phyloP scores from a whole-genome alignment of 345 rosid species.

The Linum tenue region DNA sequence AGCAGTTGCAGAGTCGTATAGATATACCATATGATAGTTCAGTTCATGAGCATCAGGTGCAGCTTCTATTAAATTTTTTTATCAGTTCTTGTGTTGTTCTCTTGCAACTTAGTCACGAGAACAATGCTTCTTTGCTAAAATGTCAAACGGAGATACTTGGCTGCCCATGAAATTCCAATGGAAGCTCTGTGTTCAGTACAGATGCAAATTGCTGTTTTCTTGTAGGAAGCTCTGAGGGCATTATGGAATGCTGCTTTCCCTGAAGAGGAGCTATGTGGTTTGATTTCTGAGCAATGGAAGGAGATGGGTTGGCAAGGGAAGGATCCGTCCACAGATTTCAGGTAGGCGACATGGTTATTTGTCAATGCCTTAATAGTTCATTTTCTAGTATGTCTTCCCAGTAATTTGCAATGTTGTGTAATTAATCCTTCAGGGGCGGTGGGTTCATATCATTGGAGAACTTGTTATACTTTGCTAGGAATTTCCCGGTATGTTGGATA shows the following conservation, averaged over 20 bases:
- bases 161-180: not conserved
- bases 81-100: not conserved
- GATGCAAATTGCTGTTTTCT: slow-evolving; percentile 15
- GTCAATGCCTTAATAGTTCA: slow-evolving; percentile 2
- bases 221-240: slow-evolving; percentile 77
- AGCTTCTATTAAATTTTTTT: not conserved
- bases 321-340: slow-evolving; percentile 98
- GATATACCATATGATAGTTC: slow-evolving; percentile 90
- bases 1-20: slow-evolving; percentile 70
- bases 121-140: not conserved
- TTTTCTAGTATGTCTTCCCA: slow-evolving; percentile 1
- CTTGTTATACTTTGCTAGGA: slow-evolving; percentile 73
- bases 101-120: not conserved
- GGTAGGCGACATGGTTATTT: slow-evolving; percentile 31
- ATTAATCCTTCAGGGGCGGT: slow-evolving; percentile 71
- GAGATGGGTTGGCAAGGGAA: slow-evolving; percentile 99
- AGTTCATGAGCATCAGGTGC: slow-evolving; percentile 69
- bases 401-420: slow-evolving; percentile 1
- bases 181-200: slow-evolving; percentile 8
- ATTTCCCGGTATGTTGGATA: slow-evolving; percentile 53
- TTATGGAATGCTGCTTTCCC: slow-evolving; percentile 91
- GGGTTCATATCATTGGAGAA: slow-evolving; percentile 98
- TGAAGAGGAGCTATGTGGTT: slow-evolving; percentile 70
- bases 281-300: slow-evolving; percentile 99
- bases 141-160: not conserved